Evolutionary conservation across 345 rosid genomes (phyloP), one percentile per base, ranked within the genome.

Genomic region (Erysimum cheiranthoides): DNA sequence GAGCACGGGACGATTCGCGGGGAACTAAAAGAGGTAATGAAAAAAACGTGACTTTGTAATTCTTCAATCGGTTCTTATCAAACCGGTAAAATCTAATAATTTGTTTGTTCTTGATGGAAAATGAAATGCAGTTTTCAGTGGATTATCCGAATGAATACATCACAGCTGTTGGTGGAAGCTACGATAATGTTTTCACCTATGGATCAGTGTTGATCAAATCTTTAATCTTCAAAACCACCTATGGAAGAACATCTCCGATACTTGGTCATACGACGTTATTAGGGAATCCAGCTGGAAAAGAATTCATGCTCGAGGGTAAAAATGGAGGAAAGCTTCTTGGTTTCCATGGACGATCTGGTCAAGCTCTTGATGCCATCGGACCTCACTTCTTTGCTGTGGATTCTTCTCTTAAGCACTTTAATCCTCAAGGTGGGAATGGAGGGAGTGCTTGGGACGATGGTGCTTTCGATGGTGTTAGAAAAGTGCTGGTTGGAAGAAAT

Each of bases 61-160:
- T 14, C 18, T 45, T 27, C 21, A 39, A 8, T 38, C 3, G 3
- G 42, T 61, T n/a, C 10, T 16, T 30, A 9, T 38, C 3, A 36
- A 5, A 5, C 0, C 35, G 10, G 16, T 10, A 8, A 4, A 45
- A 64, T 5, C 5, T 65, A 6, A 46, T 31, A 10, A 14, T 5
- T 10, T 9, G 2, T 21, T 64, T 74, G 43, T 73, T 52, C 63
- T 25, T 64, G 35, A 63, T 51, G 61, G 21, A 53, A 12, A 52
- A 63, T 53, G 13, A 56, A 64, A 74, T 74, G 3, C 61, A 76
- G 79, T 76, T 76, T 42, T 5, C 32, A 36, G 49, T 76, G 56
- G 76, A 77, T 46, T 77, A 78, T 66, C 81, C 81, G 5, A 61
- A 42, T 30, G 81, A 78, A 32, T 72, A 71, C 32, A 72, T 78